Evolutionary conservation across 208 protist genomes (phyloP).

Genomic region (Porcisia hertigi): DNA sequence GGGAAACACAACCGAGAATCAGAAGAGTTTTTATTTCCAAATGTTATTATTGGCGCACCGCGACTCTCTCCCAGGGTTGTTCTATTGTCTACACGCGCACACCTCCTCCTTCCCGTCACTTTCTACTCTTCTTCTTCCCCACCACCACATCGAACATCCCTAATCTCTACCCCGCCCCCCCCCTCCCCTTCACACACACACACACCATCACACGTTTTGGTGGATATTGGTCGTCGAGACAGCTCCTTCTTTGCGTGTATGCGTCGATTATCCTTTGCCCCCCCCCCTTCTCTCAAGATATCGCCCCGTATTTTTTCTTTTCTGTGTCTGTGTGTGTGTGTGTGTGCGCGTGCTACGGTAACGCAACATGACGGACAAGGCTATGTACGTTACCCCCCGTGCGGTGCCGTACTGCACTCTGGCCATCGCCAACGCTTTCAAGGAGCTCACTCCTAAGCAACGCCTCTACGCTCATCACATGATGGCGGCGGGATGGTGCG

Average conservation of each 20-base stretch:
- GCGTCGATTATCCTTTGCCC: neutral
- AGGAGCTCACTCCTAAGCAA: conserved; percentile 71
- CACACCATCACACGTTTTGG: neutral
- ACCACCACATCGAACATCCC: too few species aligned
- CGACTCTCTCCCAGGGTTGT: too few species aligned
- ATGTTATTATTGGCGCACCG: too few species aligned
- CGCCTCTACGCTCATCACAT: conserved; percentile 84
- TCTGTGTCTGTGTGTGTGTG: neutral
- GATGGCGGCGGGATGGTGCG: conserved; percentile 58
- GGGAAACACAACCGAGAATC: too few species aligned
- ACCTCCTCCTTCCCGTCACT: neutral
- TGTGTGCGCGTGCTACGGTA: neutral
- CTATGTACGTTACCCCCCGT: conserved; percentile 54
- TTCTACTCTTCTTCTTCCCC: too few species aligned
- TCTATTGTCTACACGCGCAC: neutral
- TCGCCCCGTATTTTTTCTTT: too few species aligned
- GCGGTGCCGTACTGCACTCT: conserved; percentile 71
- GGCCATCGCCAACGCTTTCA: conserved; percentile 66
- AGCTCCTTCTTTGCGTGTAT: neutral
- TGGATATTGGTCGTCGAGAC: neutral
- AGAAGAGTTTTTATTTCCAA: too few species aligned
- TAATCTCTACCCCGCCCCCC: too few species aligned
- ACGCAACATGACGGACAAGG: conserved; percentile 12
- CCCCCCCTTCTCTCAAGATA: neutral
- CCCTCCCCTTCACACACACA: too few species aligned